These are phyloP conservation scores for Tanacetum coccineum DNA, from an alignment of 129 eudicot species.

Conservation along the genomic window DNA sequence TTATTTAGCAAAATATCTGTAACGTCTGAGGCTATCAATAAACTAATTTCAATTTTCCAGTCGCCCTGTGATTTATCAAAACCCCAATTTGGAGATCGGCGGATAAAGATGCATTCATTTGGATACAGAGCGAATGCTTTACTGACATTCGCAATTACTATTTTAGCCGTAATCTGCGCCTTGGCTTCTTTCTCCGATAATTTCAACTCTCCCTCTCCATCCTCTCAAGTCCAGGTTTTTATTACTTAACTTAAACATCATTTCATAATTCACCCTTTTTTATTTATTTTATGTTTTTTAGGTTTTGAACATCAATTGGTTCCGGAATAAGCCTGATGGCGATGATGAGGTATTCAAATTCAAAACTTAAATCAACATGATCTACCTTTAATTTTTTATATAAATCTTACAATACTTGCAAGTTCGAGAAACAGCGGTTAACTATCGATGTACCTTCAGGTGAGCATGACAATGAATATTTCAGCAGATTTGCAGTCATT, in stretches of 20 bases:
- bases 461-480: slow-evolving; percentile 69
- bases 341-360: slow-evolving; percentile 97
- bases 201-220: slow-evolving; percentile 70
- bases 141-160: slow-evolving; percentile 66
- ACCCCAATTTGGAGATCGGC: background rate
- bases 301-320: slow-evolving; percentile 84
- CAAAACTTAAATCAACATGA: too few relatives aligned
- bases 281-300: slow-evolving; percentile 28
- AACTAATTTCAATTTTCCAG: too few relatives aligned
- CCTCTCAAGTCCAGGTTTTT: slow-evolving; percentile 57
- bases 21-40: too few relatives aligned
- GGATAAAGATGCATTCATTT: slow-evolving; percentile 54
- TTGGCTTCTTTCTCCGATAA: slow-evolving; percentile 81
- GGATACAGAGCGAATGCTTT: slow-evolving; percentile 81
- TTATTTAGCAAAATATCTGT: too few relatives aligned
- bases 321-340: slow-evolving; percentile 73
- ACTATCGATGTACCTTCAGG: slow-evolving; percentile 38
- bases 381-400: too few relatives aligned
- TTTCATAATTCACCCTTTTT: slow-evolving; percentile 3
- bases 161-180: slow-evolving; percentile 82
- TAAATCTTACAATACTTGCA: too few relatives aligned
- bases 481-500: slow-evolving; percentile 77
- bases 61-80: too few relatives aligned
- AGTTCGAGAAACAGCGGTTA: too few relatives aligned
- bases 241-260: background rate